A percentile compares a stretch with the other conserved stretches of the same genome.
phyloP scores from a whole-genome alignment of 2,329 filamentous ascomycete species.

The Pestalotiopsis fici region DNA sequence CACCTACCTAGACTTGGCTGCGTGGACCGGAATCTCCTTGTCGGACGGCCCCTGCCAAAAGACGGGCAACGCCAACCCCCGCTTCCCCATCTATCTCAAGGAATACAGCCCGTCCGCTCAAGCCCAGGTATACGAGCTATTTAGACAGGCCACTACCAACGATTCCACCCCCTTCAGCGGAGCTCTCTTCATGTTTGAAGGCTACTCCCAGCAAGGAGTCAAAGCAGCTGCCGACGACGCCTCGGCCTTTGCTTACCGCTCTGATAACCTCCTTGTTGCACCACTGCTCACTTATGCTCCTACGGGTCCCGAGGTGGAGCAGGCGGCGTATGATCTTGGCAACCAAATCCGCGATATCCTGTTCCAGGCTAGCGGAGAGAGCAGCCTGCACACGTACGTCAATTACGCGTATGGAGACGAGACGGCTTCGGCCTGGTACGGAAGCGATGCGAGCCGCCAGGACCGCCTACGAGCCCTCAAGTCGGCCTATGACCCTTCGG shows the following conservation, averaged over 20 bases:
- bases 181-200: slow-evolving; percentile 5
- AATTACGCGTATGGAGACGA: slow-evolving; percentile 10
- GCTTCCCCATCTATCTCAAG: slow-evolving; percentile 8
- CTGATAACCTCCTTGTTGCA: slow-evolving; percentile 19
- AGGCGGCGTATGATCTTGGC: slow-evolving; percentile 34
- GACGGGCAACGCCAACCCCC: background rate
- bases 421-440: slow-evolving; percentile 1
- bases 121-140: slow-evolving; percentile 3
- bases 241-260: slow-evolving; percentile 6
- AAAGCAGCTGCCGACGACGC: background rate
- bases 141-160: background rate
- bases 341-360: slow-evolving; percentile 38
- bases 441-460: slow-evolving; percentile 10
- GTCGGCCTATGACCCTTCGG: slow-evolving; percentile 5
- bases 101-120: slow-evolving; percentile 2
- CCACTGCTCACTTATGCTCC: slow-evolving; percentile 38
- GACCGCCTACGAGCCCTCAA: slow-evolving; percentile 1
- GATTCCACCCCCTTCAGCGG: background rate
- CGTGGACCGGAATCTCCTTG: background rate
- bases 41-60: background rate
- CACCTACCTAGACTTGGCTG: background rate
- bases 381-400: slow-evolving; percentile 14
- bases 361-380: slow-evolving; percentile 29
- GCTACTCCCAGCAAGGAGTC: slow-evolving; percentile 6
- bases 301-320: slow-evolving; percentile 30